A percentile compares a stretch with the other conserved stretches of the same genome.
Conservation (phyloP, 495 filamentous ascomycete genomes). For the Trichoderma virens region DNA sequence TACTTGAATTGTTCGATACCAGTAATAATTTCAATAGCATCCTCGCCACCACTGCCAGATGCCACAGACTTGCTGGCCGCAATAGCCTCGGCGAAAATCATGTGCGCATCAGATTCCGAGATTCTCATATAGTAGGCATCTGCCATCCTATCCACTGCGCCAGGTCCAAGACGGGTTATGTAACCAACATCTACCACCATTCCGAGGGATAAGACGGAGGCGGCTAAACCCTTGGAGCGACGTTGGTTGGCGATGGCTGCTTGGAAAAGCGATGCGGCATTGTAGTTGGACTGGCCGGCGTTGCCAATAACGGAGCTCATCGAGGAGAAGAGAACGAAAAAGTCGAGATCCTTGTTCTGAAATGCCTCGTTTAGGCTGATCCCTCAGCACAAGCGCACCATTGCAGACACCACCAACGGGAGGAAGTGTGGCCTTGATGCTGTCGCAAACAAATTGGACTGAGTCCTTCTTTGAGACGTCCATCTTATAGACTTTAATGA, state of each 20-base stretch:
- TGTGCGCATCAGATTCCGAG: not conserved
- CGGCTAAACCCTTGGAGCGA: constrained; percentile 20
- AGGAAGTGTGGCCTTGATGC: not conserved
- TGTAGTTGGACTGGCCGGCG: constrained; percentile 41
- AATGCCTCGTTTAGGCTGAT: constrained; percentile 43
- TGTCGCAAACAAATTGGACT: not conserved
- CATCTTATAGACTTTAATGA: not conserved
- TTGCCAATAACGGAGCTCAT: constrained; percentile 35
- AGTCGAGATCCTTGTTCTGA: constrained; percentile 36
- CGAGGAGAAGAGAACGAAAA: constrained; percentile 50
- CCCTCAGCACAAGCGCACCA: not conserved
- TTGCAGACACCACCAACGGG: not conserved
- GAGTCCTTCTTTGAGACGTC: not conserved
- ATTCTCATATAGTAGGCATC: not conserved
- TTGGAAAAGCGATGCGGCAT: constrained; percentile 43
- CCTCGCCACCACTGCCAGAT: not conserved
- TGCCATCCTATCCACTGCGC: not conserved
- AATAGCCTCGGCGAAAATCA: not conserved
- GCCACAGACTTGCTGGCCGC: not conserved
- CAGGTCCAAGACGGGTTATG: not conserved
- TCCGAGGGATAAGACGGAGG: constrained; percentile 29
- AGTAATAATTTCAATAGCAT: not conserved
- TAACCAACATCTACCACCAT: constrained; percentile 28
- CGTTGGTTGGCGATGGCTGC: constrained; percentile 24
- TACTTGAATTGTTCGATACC: not conserved